Conservation (phyloP, 1,284 basidiomycete genomes). For the Ceratobasidium sp. region DNA sequence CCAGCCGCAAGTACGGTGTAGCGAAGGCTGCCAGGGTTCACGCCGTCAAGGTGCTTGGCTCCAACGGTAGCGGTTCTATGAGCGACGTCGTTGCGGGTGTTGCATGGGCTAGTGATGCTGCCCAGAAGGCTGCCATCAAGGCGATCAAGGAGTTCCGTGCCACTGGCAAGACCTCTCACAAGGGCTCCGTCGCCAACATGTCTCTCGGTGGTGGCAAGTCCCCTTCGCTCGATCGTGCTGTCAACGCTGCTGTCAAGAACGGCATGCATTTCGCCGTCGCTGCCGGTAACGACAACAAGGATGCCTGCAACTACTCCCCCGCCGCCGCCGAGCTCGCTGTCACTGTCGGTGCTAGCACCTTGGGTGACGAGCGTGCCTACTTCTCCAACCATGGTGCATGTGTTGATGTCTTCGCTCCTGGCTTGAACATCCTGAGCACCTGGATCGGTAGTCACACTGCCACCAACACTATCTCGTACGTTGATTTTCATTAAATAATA, state of each 20-base stretch:
- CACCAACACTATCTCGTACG: constrained; percentile 58
- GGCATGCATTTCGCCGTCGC: constrained; percentile 71
- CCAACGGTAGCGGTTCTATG: constrained; percentile 69
- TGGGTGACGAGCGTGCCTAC: constrained; percentile 69
- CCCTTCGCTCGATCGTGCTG: constrained; percentile 68
- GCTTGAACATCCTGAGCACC: constrained; percentile 60
- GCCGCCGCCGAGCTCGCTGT: constrained; percentile 62
- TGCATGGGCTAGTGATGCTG: constrained; percentile 64
- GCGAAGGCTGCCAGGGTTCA: constrained; percentile 70
- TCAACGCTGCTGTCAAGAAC: constrained; percentile 67
- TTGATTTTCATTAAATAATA: background rate
- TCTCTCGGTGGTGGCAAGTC: constrained; percentile 72
- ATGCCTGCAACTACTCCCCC: constrained; percentile 59
- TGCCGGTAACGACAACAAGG: constrained; percentile 71
- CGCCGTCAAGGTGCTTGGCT: constrained; percentile 70
- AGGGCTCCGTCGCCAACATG: constrained; percentile 75
- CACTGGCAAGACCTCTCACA: constrained; percentile 67
- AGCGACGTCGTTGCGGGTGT: constrained; percentile 70
- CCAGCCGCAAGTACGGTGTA: constrained; percentile 69
- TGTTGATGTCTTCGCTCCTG: constrained; percentile 70
- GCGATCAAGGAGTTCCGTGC: constrained; percentile 56
- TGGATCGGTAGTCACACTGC: constrained; percentile 57
- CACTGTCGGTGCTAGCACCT: constrained; percentile 59
- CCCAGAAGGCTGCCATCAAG: constrained; percentile 57
- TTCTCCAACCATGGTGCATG: constrained; percentile 66